Conservation (phyloP, 345 rosid genomes). For the Aquilaria sinensis region DNA sequence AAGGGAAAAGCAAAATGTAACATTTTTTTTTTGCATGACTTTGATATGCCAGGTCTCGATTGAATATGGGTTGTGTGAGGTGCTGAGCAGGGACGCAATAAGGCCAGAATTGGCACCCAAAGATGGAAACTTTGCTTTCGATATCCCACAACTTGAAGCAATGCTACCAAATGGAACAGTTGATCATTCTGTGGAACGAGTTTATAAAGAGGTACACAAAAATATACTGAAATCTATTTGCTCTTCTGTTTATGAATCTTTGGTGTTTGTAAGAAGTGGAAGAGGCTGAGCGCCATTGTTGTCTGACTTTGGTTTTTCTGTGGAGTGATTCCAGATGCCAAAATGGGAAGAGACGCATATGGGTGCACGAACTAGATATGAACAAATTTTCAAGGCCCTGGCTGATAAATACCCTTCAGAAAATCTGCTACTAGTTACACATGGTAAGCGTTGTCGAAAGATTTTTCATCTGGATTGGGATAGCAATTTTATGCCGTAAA, state of each 20-base stretch:
- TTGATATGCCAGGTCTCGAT: conserved; percentile 45
- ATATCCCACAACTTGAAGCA: conserved; percentile 46
- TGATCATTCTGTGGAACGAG: conserved; percentile 38
- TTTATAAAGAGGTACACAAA: conserved; percentile 45
- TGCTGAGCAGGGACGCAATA: conserved; percentile 56
- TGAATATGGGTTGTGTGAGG: conserved; percentile 77
- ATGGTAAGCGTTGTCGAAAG: conserved; percentile 41
- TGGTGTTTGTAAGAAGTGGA: conserved; percentile 1
- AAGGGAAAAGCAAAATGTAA: neutral
- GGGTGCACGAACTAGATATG: conserved; percentile 49
- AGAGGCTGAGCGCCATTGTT: neutral
- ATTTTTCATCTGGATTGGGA: neutral
- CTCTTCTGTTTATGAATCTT: neutral
- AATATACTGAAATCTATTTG: neutral
- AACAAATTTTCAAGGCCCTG: conserved; percentile 45
- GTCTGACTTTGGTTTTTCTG: conserved; percentile 8
- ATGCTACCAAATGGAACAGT: conserved; percentile 58
- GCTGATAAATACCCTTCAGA: conserved; percentile 73
- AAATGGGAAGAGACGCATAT: conserved; percentile 54
- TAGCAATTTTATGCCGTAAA: too few species aligned
- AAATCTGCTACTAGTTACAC: conserved; percentile 78
- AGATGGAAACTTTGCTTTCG: conserved; percentile 56
- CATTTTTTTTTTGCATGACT: neutral
- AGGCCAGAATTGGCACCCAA: conserved; percentile 45
- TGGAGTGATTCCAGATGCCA: conserved; percentile 45